phyloP scores from a whole-genome alignment of 2,329 filamentous ascomycete species.

The Phoma sp. region DNA sequence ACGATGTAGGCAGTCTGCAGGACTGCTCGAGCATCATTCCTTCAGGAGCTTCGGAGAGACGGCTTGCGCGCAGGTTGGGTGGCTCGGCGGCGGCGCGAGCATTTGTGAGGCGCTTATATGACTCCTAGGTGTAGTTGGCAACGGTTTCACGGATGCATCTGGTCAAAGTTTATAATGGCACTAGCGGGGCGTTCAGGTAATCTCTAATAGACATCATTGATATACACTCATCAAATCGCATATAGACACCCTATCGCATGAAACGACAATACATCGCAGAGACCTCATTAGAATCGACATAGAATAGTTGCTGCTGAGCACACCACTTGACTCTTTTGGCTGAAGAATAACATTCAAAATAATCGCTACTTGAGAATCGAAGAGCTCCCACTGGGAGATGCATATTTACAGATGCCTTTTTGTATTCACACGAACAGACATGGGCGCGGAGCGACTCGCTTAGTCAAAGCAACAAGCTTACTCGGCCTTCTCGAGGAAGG shows the following conservation, averaged over 20 bases:
- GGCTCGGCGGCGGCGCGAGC: slow-evolving; percentile 11
- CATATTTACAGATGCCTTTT: slow-evolving; percentile 19
- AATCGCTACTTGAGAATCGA: slow-evolving; percentile 15
- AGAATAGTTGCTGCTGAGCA: background rate
- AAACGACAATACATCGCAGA: background rate
- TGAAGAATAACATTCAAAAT: slow-evolving; percentile 13
- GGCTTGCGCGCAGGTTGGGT: slow-evolving; percentile 3
- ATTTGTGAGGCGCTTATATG: slow-evolving; percentile 10
- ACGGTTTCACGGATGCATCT: background rate
- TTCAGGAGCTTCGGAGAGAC: slow-evolving; percentile 12
- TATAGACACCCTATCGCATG: no score
- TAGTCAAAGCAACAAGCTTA: slow-evolving; percentile 1
- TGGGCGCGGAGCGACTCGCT: slow-evolving; percentile 4
- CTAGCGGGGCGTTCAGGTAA: background rate
- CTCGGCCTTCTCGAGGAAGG: slow-evolving; percentile 16
- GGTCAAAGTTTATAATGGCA: background rate
- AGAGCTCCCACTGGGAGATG: slow-evolving; percentile 15
- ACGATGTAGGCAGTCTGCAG: slow-evolving; percentile 23
- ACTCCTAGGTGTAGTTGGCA: background rate
- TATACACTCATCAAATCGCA: background rate
- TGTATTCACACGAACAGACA: slow-evolving; percentile 9
- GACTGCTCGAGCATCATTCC: slow-evolving; percentile 33
- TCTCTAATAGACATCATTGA: background rate
- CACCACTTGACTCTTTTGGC: slow-evolving; percentile 7
- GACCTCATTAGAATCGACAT: background rate